Conservation (phyloP, 129 eudicot genomes). For the Helianthus tuberosus region DNA sequence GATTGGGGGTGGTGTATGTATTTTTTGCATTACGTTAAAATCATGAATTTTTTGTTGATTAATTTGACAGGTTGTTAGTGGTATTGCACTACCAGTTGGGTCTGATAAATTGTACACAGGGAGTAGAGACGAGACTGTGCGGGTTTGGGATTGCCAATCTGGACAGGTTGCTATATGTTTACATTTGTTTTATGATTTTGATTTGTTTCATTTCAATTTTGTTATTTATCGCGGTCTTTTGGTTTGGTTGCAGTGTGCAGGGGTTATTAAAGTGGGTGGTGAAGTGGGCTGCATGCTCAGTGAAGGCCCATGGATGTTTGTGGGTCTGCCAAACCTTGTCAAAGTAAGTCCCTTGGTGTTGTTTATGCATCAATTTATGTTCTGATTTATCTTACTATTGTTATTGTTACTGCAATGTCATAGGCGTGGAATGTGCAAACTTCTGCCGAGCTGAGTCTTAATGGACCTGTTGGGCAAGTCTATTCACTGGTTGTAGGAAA, state of each 20-base stretch:
- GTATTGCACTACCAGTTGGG: slow-evolving; percentile 80
- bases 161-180: slow-evolving; percentile 72
- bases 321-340: slow-evolving; percentile 80
- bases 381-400: neutral
- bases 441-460: slow-evolving; percentile 63
- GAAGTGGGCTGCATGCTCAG: slow-evolving; percentile 93
- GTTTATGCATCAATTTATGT: neutral
- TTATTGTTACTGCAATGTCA: neutral
- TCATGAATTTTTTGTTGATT: neutral
- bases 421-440: slow-evolving; percentile 97
- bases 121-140: slow-evolving; percentile 82
- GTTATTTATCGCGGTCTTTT: slow-evolving; percentile 20
- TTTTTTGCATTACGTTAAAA: neutral
- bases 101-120: slow-evolving; percentile 95
- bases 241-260: slow-evolving; percentile 61
- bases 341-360: slow-evolving; percentile 48
- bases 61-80: slow-evolving; percentile 66
- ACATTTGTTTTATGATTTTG: neutral
- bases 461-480: slow-evolving; percentile 96
- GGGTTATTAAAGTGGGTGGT: slow-evolving; percentile 64
- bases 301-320: slow-evolving; percentile 98
- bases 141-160: slow-evolving; percentile 98
- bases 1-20: too few relatives aligned
- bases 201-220: neutral
- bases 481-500: slow-evolving; percentile 84